Evolutionary conservation across 192 early-diverging fungal species (phyloP), one percentile per base, ranked within the genome.

Genomic region (Gamsiella multidivaricata): DNA sequence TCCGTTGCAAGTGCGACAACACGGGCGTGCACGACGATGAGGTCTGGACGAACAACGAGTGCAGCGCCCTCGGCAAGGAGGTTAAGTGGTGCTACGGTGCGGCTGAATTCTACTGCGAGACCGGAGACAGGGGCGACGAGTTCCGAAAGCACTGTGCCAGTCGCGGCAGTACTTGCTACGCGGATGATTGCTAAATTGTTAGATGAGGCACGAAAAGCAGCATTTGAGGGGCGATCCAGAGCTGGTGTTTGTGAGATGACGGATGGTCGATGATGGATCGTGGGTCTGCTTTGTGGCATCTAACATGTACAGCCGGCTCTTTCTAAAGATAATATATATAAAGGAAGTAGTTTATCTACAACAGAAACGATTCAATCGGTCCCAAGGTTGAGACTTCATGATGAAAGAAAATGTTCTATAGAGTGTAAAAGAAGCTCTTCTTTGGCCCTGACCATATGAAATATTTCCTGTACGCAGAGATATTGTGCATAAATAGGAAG

Each of bases 21-120:
- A 25, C 51, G 10, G 5, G 25, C 25, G 26, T 12, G 51, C 10
- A 22, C 25, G 51, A 28, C 11, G 54, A 55, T 55, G 54, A 55
- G 29, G 32, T 55, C 31, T 55, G 28, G 54, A 55, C 54, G 7
- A 55, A 55, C 29, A 55, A 34, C 54, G 32, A 18, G 10, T 55
- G 54, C 54, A n/a, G 29, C 33, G 33, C n/a, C 0, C 28, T 55
- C n/a, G 54, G 31, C 10, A 55, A 55, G 54, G 15, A 55, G 32
- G 32, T 55, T 3, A 29, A 14, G 54, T 55, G 28, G 31, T 55
- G 33, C 54, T 55, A 37, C 5, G 32, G 15, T 8, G 18, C 1
- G 12, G 54, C 31, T n/a, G 26, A 55, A n/a, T 25, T 31, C 14
- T 31, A 5, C 15, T 55, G 54, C 54, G 54, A 55, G 54, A 55